These are phyloP conservation scores for Cornus suecica DNA, from an alignment of 148 eudicot species.

Conservation along the genomic window DNA sequence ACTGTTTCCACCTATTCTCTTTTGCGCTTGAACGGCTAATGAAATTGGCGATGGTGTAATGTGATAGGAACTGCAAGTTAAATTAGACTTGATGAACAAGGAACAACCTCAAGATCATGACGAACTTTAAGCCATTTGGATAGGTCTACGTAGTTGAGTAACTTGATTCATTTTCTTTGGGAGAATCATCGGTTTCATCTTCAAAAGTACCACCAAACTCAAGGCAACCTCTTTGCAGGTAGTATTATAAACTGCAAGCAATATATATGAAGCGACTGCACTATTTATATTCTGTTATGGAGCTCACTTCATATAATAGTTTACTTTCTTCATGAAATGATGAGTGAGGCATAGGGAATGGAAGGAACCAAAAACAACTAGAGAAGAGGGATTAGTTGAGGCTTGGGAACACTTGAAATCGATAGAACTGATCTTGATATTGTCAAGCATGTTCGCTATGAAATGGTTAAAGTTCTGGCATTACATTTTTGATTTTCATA, in stretches of 20 bases:
- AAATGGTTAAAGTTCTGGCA: too few relatives aligned
- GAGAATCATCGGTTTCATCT: constrained; percentile 7
- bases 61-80: constrained; percentile 71
- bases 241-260: constrained; percentile 5
- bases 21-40: constrained; percentile 2
- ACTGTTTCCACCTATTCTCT: background rate
- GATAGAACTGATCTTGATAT: background rate
- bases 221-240: constrained; percentile 6
- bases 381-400: background rate
- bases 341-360: background rate
- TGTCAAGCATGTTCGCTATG: background rate
- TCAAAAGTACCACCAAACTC: background rate
- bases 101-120: constrained; percentile 60
- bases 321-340: constrained; percentile 3
- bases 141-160: constrained; percentile 7
- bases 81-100: constrained; percentile 67
- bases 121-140: constrained; percentile 42
- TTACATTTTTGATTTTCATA: too few relatives aligned
- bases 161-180: constrained; percentile 4
- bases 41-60: constrained; percentile 8
- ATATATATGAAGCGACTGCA: background rate
- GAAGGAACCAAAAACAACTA: background rate
- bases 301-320: background rate
- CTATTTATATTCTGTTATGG: background rate
- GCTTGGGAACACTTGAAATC: constrained; percentile 1